phyloP scores from a whole-genome alignment of 2,329 filamentous ascomycete species.

The Aphanocladium album region DNA sequence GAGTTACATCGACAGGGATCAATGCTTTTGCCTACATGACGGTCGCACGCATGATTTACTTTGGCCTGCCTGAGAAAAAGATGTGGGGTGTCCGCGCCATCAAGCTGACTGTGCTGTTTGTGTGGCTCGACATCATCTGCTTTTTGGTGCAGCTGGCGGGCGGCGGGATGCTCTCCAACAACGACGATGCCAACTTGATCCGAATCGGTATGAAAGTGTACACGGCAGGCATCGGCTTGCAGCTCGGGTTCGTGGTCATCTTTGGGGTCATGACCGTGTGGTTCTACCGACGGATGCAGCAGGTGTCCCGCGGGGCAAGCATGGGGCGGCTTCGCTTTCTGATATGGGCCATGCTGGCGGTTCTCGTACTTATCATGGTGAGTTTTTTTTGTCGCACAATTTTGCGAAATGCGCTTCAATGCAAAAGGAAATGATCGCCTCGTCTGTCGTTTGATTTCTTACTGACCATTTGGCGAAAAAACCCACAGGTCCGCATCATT shows the following conservation, averaged over 20 bases:
- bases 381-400: conserved; percentile 17
- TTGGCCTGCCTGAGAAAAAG: conserved; percentile 32
- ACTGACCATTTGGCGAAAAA: neutral
- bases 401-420: too few relatives aligned
- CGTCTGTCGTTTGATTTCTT: neutral
- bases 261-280: conserved; percentile 31
- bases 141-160: conserved; percentile 41
- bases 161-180: conserved; percentile 32
- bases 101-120: conserved; percentile 40
- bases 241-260: conserved; percentile 33
- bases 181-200: conserved; percentile 22
- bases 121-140: conserved; percentile 42
- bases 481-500: conserved; percentile 47
- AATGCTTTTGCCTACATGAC: conserved; percentile 43
- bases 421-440: neutral
- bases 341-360: conserved; percentile 28
- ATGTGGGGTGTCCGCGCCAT: conserved; percentile 31
- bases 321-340: conserved; percentile 29
- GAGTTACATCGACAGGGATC: conserved; percentile 29
- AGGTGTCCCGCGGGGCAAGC: conserved; percentile 17
- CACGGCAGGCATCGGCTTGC: conserved; percentile 32
- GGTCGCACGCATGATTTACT: conserved; percentile 35
- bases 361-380: conserved; percentile 32
- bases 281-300: conserved; percentile 28
- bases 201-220: conserved; percentile 34